phyloP scores from a whole-genome alignment of 306 rosid species.

The Alnus glutinosa region DNA sequence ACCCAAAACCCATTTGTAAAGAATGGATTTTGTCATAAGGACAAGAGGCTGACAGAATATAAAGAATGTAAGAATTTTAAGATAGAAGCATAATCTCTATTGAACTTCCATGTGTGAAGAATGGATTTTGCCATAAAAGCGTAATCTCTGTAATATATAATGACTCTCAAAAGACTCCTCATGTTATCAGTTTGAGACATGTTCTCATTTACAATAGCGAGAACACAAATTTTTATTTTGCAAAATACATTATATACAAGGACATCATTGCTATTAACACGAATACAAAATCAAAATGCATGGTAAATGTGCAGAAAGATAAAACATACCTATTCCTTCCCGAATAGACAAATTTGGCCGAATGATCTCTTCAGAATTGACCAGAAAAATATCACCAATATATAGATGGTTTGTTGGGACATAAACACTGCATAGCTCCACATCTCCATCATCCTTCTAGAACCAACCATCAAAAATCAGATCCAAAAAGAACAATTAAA shows the following conservation, averaged over 20 bases:
- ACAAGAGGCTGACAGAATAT: too few species aligned
- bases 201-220: neutral
- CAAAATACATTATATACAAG: neutral
- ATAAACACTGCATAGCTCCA: constrained; percentile 84
- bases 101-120: too few species aligned
- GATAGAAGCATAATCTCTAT: too few species aligned
- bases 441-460: constrained; percentile 74
- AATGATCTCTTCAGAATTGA: constrained; percentile 73
- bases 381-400: constrained; percentile 77
- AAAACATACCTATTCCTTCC: constrained; percentile 79
- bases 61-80: too few species aligned
- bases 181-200: neutral
- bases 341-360: constrained; percentile 84
- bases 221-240: neutral
- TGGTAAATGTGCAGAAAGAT: neutral
- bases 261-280: neutral
- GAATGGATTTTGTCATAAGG: too few species aligned
- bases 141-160: neutral
- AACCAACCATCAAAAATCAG: constrained; percentile 12
- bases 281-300: neutral
- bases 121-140: neutral
- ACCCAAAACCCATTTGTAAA: too few species aligned
- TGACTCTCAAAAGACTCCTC: neutral
- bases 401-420: constrained; percentile 89
- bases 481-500: neutral